Base-by-base conservation (phyloP, 106 monocot species). In the Amphibolis antarctica region DNA sequence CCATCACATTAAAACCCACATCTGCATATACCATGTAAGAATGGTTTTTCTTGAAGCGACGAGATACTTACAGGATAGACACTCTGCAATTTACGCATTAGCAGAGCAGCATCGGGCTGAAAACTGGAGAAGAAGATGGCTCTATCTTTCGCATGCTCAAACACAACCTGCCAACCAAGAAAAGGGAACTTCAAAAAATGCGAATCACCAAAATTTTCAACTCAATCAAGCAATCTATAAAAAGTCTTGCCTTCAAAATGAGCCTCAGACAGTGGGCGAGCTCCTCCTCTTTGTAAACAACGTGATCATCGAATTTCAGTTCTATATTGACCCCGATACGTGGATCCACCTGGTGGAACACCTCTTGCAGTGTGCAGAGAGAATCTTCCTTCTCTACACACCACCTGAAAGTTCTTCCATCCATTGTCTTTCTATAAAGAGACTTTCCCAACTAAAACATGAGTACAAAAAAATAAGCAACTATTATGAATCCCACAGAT, bases 111-210 rank as follows among this genome's bases (percentile, higher is more conserved):
- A 46, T 92, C 92, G 0, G 92, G 88, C 44, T 92, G 92, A 72
- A 92, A 92, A 42, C 77, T 82, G 1, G 92, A 92, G 76, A 92
- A 92, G 36, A 92, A 69, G 52, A 92, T 74, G 9, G 80, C 53
- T 55, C 92, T 79, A 6, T 69, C 77, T 10, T 78, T 68, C 22
- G 76, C 77, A 64, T 53, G 72, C 26, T 88, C 68, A 49, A 66
- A 88, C 14, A 88, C 77, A 24, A 88, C 84, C 92, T 92, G 65
- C 15, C 14, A 18, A 60, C 12, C 21, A 23, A 61, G 53, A 53
- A 53, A 9, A 53, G n/a, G n/a, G 14, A 48, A 48, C 20, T 21
- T 19, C 23, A 53, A 21, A 21, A 53, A 24, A 12, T 53, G 12
- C 19, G 2, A 11, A 53, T 10, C 24, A 53, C 0, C 53, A 17